A percentile compares a stretch with the other conserved stretches of the same genome.
These are phyloP conservation scores for Furcasterigmium furcatum DNA, from an alignment of 2,329 filamentous ascomycete genomes.

Conservation along the genomic window DNA sequence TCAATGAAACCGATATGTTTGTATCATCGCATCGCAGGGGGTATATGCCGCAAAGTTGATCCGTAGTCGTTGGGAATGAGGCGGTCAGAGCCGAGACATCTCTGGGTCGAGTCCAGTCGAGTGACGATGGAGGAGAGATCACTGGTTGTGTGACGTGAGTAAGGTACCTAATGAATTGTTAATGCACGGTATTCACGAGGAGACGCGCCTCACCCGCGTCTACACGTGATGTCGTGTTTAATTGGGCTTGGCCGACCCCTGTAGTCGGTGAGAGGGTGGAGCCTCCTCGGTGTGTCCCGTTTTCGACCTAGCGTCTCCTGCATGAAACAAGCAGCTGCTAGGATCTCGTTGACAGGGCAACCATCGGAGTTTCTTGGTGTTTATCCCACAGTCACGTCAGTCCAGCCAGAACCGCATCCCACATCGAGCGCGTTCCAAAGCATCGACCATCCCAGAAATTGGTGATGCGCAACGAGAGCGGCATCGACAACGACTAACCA, in stretches of 20 bases:
- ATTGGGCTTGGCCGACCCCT: constrained; percentile 1
- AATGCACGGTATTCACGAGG: constrained; percentile 6
- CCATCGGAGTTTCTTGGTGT: background rate
- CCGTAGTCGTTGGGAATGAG: too few species aligned
- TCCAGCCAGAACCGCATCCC: background rate
- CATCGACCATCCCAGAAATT: background rate
- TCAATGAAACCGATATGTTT: too few species aligned
- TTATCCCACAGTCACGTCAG: constrained; percentile 4
- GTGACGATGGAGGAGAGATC: too few species aligned
- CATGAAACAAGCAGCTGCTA: background rate
- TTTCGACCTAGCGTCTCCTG: background rate
- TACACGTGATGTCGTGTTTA: constrained; percentile 11
- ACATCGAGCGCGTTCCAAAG: constrained; percentile 1
- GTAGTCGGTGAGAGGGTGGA: background rate
- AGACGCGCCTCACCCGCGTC: constrained; percentile 10
- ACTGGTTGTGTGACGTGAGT: too few species aligned
- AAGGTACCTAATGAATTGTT: too few species aligned
- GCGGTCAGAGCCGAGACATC: too few species aligned
- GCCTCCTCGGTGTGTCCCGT: background rate
- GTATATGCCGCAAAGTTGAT: too few species aligned
- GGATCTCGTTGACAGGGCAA: constrained; percentile 4
- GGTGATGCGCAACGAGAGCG: constrained; percentile 1
- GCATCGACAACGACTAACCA: constrained; percentile 1
- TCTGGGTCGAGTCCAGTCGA: too few species aligned
- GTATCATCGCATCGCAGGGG: too few species aligned